Base-by-base conservation (phyloP, 1,139 yeast species). In the Wickerhamomyces sp. region DNA sequence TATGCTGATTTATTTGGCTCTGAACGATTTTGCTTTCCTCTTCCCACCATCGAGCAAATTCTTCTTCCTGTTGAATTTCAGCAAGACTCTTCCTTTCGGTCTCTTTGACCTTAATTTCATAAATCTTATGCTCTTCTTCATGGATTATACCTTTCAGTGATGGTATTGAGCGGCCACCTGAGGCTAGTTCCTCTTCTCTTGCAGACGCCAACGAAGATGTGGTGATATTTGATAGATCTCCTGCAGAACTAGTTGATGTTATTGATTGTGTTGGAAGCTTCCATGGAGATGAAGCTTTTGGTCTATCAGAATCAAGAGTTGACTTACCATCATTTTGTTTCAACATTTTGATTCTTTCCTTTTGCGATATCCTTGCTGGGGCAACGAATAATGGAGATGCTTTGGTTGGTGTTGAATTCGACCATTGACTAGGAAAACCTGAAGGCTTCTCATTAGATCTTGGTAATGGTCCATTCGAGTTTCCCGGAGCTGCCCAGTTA, bases 1-100 rank as follows among this genome's bases (percentile, higher is more conserved):
- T 24, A 6, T 40, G 30, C 9, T 21, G 22, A 18, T 31, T 41
- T 49, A 58, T 46, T 49, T 68, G 74, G 37, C 56, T 59, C 55
- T 82, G 89, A 8, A 80, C 83, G 36, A 74, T 64, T 17, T 66
- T 66, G 29, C 84, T 69, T 54, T 86, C 95, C 48, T 76, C 78
- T 36, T 74, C 82, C 90, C 94, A 86, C 95, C 95, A 86, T 45
- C 64, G 69, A 16, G 79, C 85, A 63, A 86, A 86, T 54, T 81
- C 88, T 54, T 84, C 87, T 51, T 86, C 95, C 49, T 80, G 79
- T 58, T 81, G 88, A 37, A 85, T 74, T 46, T 86, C 95, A 31
- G 72, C 76, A 29, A 86, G 62, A 3, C 83, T 72, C 45, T 64
- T 71, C 26, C 52, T 49, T 30, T 43, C 47, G 15, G 22, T 35